phyloP scores from a whole-genome alignment of 805 yeast genomes.

The Candida ovalis region DNA sequence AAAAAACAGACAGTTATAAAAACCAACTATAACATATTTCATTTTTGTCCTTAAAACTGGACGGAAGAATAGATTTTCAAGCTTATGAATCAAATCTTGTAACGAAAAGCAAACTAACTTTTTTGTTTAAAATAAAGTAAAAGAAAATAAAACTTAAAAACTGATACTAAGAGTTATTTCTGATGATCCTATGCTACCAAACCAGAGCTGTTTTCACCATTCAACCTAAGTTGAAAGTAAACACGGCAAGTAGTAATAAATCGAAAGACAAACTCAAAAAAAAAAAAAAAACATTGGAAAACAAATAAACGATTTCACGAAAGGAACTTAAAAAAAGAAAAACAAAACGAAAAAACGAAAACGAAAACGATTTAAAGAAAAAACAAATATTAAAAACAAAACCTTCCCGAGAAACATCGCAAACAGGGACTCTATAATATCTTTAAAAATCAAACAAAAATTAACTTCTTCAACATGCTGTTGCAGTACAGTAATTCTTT shows the following conservation, averaged over 20 bases:
- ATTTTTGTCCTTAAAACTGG: not conserved
- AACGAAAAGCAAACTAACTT: not conserved
- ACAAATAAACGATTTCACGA: no score
- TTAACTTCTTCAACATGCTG: slow-evolving; percentile 17
- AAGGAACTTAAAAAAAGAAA: no score
- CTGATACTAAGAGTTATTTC: no score
- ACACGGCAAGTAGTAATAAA: no score
- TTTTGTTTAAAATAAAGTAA: not conserved
- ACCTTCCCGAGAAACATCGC: not conserved
- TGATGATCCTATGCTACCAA: no score
- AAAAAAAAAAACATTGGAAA: no score
- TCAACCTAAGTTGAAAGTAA: no score
- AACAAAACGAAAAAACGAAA: not conserved
- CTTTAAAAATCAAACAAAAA: not conserved
- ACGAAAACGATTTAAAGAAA: not conserved
- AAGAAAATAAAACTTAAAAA: not conserved
- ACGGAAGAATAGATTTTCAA: not conserved
- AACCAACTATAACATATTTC: not conserved
- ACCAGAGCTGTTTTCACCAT: no score
- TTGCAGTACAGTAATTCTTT: slow-evolving; percentile 16
- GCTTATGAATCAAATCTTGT: not conserved
- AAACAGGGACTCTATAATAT: not conserved
- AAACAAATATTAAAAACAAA: not conserved
- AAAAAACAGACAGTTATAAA: not conserved
- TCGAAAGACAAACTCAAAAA: no score